Base-by-base conservation (phyloP, 106 monocot species). In the Acanthochlamys bracteata region DNA sequence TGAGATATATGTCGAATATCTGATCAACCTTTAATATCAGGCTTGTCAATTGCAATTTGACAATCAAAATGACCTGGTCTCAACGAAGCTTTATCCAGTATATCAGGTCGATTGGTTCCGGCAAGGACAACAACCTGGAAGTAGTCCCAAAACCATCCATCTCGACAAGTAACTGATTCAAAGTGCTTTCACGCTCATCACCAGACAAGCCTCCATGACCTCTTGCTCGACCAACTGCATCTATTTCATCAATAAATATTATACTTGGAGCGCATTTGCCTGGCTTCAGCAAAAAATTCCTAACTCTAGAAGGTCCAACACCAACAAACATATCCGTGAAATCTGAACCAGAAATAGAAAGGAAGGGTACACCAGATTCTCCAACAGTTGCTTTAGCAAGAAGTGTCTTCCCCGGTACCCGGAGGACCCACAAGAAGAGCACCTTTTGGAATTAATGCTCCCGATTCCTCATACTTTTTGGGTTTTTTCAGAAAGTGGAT, bases 291-390 rank as follows among this genome's bases (percentile, higher is more conserved):
- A 67, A 98, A 98, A 98, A 73, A 60, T 77, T 98, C 59, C 98
- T 80, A 7, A 98, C 98, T 59, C 91, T 80, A 22, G 88, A 85
- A 33, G 98, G 98, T 49, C 98, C 98, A 57, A 98, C 92, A 45
- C 98, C 98, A 74, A 98, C 98, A 79, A 98, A 98, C 91, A 98
- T 98, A 72, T 98, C 98, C 98, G 92, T 88, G 59, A 98, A 98
- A 68, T 98, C 98, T 42, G 98, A 98, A 68, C 92, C 98, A 72
- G 98, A 88, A 39, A 98, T 92, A n/a, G 88, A 98, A 56, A 98
- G 66, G 42, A 98, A 98, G 7, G 98, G 98, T 16, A 98, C 98
- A 42, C 66, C 85, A 45, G 98, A 98, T 71, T 98, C 98, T 54
- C 98, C 98, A 16, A 91, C 98, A 41, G 88, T 98, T 65, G 98